Percentiles rank a stretch among this genome's conserved stretches.
Conservation (phyloP, 495 filamentous ascomycete genomes). For the Astrocystis sublimbata region DNA sequence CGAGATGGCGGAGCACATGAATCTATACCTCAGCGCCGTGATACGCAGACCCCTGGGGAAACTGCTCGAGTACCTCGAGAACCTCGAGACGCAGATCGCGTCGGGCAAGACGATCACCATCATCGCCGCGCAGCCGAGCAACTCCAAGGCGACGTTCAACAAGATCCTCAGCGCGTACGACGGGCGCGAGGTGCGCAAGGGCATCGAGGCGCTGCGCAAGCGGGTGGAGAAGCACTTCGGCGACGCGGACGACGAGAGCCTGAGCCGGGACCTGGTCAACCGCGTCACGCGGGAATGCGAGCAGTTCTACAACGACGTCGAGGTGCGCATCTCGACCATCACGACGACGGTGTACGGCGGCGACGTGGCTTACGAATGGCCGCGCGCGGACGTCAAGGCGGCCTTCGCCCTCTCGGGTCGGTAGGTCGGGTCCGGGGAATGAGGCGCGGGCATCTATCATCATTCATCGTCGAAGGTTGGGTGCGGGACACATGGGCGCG, state of each 20-base stretch:
- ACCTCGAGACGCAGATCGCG: conserved; percentile 69
- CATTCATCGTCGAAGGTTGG: conserved; percentile 19
- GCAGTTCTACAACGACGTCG: conserved; percentile 70
- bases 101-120: conserved; percentile 44
- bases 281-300: conserved; percentile 83
- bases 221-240: conserved; percentile 96
- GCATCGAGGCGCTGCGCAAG: conserved; percentile 82
- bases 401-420: conserved; percentile 48
- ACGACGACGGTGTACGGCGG: conserved; percentile 58
- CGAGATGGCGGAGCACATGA: conserved; percentile 87
- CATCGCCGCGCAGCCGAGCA: conserved; percentile 71
- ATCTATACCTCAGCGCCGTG: conserved; percentile 80
- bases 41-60: conserved; percentile 88
- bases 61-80: conserved; percentile 84
- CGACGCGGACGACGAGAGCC: conserved; percentile 70
- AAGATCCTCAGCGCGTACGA: conserved; percentile 81
- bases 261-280: conserved; percentile 68
- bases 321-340: conserved; percentile 67
- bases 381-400: conserved; percentile 51
- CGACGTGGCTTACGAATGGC: conserved; percentile 58
- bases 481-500: conserved; percentile 1
- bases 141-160: conserved; percentile 77
- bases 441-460: conserved; percentile 26
- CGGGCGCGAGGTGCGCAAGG: conserved; percentile 75
- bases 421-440: conserved; percentile 38